Percentiles rank a stretch among this genome's conserved stretches.
phyloP scores from a whole-genome alignment of 2,329 filamentous ascomycete genomes.

The Fusarium burgessii region DNA sequence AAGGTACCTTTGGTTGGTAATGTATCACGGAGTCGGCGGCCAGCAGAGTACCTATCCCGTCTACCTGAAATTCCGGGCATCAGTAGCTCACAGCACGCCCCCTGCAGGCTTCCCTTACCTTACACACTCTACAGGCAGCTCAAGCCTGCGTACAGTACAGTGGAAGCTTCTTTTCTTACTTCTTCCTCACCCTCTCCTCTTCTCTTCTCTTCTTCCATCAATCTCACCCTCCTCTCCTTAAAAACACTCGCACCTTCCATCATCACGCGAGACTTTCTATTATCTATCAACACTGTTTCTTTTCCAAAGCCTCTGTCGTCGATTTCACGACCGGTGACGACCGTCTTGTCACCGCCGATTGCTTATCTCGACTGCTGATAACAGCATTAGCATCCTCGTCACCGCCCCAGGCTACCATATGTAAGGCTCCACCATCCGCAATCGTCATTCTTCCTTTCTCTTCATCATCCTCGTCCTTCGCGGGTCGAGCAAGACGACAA shows the following conservation, averaged over 20 bases:
- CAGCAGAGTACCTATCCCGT: conserved; percentile 1
- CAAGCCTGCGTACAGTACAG: conserved; percentile 27
- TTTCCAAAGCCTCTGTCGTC: not conserved
- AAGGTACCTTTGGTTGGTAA: conserved; percentile 10
- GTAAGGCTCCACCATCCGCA: conserved; percentile 43
- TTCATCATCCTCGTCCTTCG: conserved; percentile 36
- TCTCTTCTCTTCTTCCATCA: conserved; percentile 30
- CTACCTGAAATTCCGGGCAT: conserved; percentile 20
- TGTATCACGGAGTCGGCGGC: conserved; percentile 17
- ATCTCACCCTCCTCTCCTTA: conserved; percentile 23
- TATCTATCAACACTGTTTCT: conserved; percentile 2
- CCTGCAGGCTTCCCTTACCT: not conserved
- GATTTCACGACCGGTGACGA: conserved; percentile 38
- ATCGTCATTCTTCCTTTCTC: conserved; percentile 33
- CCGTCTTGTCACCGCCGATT: conserved; percentile 44
- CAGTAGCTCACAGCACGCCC: conserved; percentile 25
- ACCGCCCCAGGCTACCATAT: conserved; percentile 41
- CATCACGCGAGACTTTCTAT: not conserved
- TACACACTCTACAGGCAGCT: conserved; percentile 16
- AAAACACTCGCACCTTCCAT: conserved; percentile 1
- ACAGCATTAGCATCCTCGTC: conserved; percentile 41
- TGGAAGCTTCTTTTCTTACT: conserved; percentile 36
- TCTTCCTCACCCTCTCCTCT: conserved; percentile 34
- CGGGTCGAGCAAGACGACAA: conserved; percentile 15
- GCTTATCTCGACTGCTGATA: conserved; percentile 45